Evolutionary conservation across 176 grass and related monocot genomes (phyloP).

Genomic region (Aegilops tauschii): DNA sequence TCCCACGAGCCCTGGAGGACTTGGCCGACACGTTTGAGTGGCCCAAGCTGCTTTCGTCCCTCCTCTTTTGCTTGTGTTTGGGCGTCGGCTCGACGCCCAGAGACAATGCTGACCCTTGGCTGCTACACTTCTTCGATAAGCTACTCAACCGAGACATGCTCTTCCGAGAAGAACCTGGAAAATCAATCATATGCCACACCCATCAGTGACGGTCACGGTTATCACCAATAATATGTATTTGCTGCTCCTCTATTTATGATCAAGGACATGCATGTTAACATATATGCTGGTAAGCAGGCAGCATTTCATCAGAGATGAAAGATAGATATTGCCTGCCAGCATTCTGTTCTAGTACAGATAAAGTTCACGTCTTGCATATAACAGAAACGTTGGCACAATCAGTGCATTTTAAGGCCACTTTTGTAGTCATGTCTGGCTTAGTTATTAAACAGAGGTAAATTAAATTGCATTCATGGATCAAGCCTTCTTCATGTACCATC

Average conservation of each 20-base stretch:
- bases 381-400: background rate
- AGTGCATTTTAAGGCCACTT: background rate
- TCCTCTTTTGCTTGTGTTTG: constrained; percentile 35
- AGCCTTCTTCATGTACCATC: background rate
- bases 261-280: no score
- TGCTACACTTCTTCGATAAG: constrained; percentile 37
- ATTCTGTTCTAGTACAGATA: background rate
- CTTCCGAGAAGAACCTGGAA: constrained; percentile 47
- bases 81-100: background rate
- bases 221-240: no score
- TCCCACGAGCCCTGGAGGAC: background rate
- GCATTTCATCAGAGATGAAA: background rate
- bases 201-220: background rate
- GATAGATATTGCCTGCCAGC: background rate
- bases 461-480: background rate
- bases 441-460: background rate
- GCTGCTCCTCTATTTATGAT: background rate
- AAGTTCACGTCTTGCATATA: background rate
- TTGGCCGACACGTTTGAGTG: constrained; percentile 21
- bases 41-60: constrained; percentile 15
- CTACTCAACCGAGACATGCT: constrained; percentile 34
- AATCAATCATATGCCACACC: background rate
- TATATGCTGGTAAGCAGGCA: no score
- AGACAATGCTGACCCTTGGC: constrained; percentile 42
- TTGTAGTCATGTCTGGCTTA: background rate